These are phyloP conservation scores for Hericium alpestre DNA, from an alignment of 768 basidiomycete genomes.

Conservation along the genomic window DNA sequence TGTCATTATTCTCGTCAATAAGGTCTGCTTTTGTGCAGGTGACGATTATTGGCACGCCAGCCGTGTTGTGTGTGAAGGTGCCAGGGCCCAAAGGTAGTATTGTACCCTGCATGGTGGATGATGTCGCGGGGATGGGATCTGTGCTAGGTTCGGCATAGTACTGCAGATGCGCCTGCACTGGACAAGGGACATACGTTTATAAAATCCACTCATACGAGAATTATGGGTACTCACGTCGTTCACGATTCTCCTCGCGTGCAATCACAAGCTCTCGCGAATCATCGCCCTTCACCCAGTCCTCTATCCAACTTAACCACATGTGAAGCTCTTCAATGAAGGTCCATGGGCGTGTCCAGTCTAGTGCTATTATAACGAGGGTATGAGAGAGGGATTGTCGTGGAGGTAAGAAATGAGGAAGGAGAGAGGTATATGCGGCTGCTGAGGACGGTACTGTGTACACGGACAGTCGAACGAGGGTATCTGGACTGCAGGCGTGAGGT, in stretches of 20 bases:
- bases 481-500: constrained; percentile 27
- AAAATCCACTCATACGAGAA: background rate
- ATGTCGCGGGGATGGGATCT: constrained; percentile 51
- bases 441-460: constrained; percentile 86
- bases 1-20: constrained; percentile 74
- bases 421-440: constrained; percentile 53
- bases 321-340: constrained; percentile 79
- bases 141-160: constrained; percentile 78
- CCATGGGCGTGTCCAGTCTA: constrained; percentile 96
- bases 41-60: constrained; percentile 81
- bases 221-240: constrained; percentile 51
- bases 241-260: constrained; percentile 67
- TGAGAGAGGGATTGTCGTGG: constrained; percentile 57
- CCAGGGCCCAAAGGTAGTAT: constrained; percentile 78
- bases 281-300: constrained; percentile 68
- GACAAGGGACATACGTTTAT: background rate
- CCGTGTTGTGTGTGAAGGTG: constrained; percentile 74
- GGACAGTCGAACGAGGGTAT: constrained; percentile 80
- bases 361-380: constrained; percentile 69
- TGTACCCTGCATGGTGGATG: constrained; percentile 50
- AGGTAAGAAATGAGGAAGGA: constrained; percentile 73
- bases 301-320: constrained; percentile 80
- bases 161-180: constrained; percentile 83
- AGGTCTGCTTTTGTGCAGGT: constrained; percentile 89
- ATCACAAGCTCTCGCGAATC: constrained; percentile 63